Percentiles rank a stretch among this genome's conserved stretches.
These are phyloP conservation scores for Phlegmacium glaucopus DNA, from an alignment of 768 basidiomycete genomes.

Conservation along the genomic window DNA sequence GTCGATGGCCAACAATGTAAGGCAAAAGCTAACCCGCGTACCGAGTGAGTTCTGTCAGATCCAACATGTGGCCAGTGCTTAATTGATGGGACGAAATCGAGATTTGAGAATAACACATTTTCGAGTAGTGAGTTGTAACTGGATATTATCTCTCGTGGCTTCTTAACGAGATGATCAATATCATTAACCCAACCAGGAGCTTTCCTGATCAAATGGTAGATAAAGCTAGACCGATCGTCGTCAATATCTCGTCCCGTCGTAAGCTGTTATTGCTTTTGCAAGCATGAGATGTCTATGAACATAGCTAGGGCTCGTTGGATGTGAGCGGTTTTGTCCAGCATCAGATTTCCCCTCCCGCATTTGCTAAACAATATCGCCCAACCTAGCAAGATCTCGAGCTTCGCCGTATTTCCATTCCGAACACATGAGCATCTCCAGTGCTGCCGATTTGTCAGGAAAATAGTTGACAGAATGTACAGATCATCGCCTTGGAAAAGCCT, in stretches of 20 bases:
- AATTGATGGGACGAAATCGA: no score
- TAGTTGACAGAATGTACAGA: slow-evolving; percentile 21
- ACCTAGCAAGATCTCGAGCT: slow-evolving; percentile 15
- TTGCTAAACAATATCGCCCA: slow-evolving; percentile 19
- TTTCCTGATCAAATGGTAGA: background rate
- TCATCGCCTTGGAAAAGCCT: slow-evolving; percentile 21
- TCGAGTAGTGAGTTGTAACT: no score
- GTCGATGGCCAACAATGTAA: no score
- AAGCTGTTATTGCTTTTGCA: slow-evolving; percentile 5
- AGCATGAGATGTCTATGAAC: background rate
- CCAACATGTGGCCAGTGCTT: no score
- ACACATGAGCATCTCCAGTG: slow-evolving; percentile 15
- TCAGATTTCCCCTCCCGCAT: background rate
- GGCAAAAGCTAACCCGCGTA: no score
- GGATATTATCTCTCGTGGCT: no score
- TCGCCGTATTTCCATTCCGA: slow-evolving; percentile 9
- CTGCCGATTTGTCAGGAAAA: slow-evolving; percentile 16
- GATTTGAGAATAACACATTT: no score
- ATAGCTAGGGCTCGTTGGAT: background rate
- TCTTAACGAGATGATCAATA: background rate
- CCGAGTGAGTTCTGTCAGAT: no score
- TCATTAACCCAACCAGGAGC: background rate
- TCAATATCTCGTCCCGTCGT: slow-evolving; percentile 4
- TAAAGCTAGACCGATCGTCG: background rate
- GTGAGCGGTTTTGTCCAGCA: background rate